phyloP scores from a whole-genome alignment of 345 rosid species.

The Brassica cretica region DNA sequence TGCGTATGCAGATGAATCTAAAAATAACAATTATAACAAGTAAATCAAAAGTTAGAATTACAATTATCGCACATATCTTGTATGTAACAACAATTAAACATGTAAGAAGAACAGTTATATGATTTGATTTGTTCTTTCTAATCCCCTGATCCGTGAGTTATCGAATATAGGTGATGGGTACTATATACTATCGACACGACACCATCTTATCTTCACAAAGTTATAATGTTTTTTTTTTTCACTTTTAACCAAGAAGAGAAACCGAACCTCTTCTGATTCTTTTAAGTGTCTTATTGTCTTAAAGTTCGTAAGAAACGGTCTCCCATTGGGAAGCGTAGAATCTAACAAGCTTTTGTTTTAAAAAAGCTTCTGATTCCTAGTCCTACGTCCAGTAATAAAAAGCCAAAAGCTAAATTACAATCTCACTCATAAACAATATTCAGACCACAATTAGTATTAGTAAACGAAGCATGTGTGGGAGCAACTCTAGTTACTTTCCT shows the following conservation, averaged over 20 bases:
- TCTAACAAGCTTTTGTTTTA: conserved; percentile 21
- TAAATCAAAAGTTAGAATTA: background rate
- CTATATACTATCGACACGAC: conserved; percentile 3
- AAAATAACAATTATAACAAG: background rate
- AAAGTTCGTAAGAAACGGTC: conserved; percentile 37
- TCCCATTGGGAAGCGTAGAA: conserved; percentile 42
- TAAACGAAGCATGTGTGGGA: background rate
- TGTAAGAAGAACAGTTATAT: background rate
- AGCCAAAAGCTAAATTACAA: conserved; percentile 27
- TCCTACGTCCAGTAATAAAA: conserved; percentile 21
- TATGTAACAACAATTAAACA: background rate
- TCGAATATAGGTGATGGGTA: conserved; percentile 34
- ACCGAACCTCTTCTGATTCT: conserved; percentile 30
- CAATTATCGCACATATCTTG: background rate
- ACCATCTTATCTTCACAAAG: conserved; percentile 6
- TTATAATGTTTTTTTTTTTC: background rate
- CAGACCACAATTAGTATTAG: conserved; percentile 29
- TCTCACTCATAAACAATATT: background rate
- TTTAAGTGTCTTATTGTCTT: conserved; percentile 32
- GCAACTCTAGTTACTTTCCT: conserved; percentile 31
- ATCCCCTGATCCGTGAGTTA: conserved; percentile 21
- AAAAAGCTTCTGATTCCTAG: conserved; percentile 33
- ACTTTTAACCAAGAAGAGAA: conserved; percentile 40
- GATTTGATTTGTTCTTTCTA: background rate
- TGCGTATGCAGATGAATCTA: background rate